Evolutionary conservation across 805 yeast species (phyloP).

Genomic region (Saturnispora zaruensis): DNA sequence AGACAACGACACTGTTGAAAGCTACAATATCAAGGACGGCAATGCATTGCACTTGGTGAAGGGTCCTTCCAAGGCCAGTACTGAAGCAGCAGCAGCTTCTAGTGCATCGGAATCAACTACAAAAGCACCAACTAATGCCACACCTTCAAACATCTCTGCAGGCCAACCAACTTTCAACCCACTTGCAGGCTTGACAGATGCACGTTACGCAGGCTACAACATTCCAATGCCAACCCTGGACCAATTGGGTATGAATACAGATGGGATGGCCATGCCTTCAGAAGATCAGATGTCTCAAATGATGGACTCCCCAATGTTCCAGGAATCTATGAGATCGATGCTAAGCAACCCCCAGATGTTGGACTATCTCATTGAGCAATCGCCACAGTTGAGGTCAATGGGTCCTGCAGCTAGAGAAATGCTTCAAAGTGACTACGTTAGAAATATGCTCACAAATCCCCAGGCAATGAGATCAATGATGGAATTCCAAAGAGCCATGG

Average conservation of each 20-base stretch:
- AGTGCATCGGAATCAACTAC: slow-evolving; percentile 21
- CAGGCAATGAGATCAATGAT: slow-evolving; percentile 76
- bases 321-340: slow-evolving; percentile 75
- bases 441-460: slow-evolving; percentile 77
- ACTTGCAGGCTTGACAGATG: slow-evolving; percentile 86
- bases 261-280: slow-evolving; percentile 76
- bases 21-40: slow-evolving; percentile 76
- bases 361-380: slow-evolving; percentile 70
- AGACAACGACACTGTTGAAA: slow-evolving; percentile 64
- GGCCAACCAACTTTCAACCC: slow-evolving; percentile 89
- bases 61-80: slow-evolving; percentile 44
- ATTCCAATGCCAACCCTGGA: slow-evolving; percentile 77
- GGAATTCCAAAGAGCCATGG: slow-evolving; percentile 55
- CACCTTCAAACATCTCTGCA: slow-evolving; percentile 55
- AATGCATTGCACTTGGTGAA: slow-evolving; percentile 86
- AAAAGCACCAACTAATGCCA: slow-evolving; percentile 13
- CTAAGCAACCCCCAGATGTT: slow-evolving; percentile 82
- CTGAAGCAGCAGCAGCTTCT: slow-evolving; percentile 14
- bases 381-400: slow-evolving; percentile 77
- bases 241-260: slow-evolving; percentile 65
- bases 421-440: slow-evolving; percentile 74
- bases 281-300: slow-evolving; percentile 65
- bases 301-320: slow-evolving; percentile 76
- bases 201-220: slow-evolving; percentile 84
- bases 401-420: slow-evolving; percentile 84